A percentile compares a stretch with the other conserved stretches of the same genome.
These are phyloP conservation scores for Protostelium mycophagum DNA, from an alignment of 78 protist genomes.

Conservation along the genomic window DNA sequence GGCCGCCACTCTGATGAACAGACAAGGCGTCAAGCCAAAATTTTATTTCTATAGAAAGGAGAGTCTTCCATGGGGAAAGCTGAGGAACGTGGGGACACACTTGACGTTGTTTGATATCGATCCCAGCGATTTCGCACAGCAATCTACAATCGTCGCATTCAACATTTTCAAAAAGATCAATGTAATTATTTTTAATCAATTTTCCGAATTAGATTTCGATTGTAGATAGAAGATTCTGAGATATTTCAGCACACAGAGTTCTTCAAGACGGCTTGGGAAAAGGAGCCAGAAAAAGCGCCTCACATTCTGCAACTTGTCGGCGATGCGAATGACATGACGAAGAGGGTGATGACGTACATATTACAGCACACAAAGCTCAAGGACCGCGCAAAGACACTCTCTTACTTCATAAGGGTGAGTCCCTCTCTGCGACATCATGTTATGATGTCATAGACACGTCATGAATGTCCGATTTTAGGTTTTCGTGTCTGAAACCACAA, in stretches of 20 bases:
- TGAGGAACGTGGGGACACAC: not conserved
- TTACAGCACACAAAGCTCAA: not conserved
- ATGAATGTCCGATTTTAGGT: too few relatives aligned
- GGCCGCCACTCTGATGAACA: not conserved
- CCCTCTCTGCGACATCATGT: too few relatives aligned
- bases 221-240: too few relatives aligned
- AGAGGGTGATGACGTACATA: not conserved
- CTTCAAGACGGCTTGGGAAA: not conserved
- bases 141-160: not conserved
- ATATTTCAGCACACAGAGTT: not conserved
- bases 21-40: not conserved
- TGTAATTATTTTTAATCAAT: not conserved
- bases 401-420: not conserved
- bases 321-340: not conserved
- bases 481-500: too few relatives aligned
- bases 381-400: not conserved
- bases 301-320: not conserved
- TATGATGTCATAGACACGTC: too few relatives aligned
- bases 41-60: not conserved
- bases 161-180: not conserved
- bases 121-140: not conserved
- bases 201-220: not conserved
- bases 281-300: not conserved
- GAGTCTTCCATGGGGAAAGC: not conserved
- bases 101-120: not conserved